Percentiles rank a stretch among this genome's conserved stretches.
Conservation (phyloP, 352 stramenopile species). For the Phytophthora niederhauseri region DNA sequence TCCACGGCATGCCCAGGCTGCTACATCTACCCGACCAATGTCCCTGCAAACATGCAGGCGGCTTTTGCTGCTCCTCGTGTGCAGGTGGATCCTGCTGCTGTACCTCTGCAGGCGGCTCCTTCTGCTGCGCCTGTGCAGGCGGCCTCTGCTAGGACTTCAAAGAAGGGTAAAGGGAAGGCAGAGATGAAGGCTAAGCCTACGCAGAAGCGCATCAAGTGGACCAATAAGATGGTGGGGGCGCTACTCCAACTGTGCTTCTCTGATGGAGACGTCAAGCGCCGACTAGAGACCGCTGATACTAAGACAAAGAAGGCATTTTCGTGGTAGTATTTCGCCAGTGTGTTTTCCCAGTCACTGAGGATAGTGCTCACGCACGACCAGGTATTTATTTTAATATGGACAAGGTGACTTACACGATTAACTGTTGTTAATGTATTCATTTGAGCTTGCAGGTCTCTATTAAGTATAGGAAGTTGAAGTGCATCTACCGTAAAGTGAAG, state of each 20-base stretch:
- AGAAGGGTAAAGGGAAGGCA: slow-evolving; percentile 2
- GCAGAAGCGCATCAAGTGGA: slow-evolving; percentile 3
- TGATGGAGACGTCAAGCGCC: background rate
- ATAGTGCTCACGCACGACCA: slow-evolving; percentile 2
- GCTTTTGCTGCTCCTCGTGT: background rate
- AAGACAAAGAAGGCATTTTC: slow-evolving; percentile 1
- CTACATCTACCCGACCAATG: background rate
- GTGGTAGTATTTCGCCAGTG: slow-evolving; percentile 18
- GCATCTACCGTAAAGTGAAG: slow-evolving; percentile 7
- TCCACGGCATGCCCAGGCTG: background rate
- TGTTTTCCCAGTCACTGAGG: slow-evolving; percentile 7
- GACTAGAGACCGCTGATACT: background rate
- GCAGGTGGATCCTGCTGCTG: background rate
- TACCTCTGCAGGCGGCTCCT: background rate
- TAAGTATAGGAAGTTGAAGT: slow-evolving; percentile 19
- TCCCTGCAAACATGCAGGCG: background rate
- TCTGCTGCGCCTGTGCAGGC: background rate
- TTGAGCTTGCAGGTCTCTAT: slow-evolving; percentile 8
- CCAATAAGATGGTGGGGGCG: slow-evolving; percentile 1
- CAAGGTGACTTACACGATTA: background rate
- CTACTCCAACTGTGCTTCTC: background rate
- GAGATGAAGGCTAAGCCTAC: background rate
- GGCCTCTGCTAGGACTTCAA: background rate
- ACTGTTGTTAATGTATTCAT: background rate
- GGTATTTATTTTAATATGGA: background rate